phyloP scores from a whole-genome alignment of 495 filamentous ascomycete genomes.

The Cryomyces minteri region DNA sequence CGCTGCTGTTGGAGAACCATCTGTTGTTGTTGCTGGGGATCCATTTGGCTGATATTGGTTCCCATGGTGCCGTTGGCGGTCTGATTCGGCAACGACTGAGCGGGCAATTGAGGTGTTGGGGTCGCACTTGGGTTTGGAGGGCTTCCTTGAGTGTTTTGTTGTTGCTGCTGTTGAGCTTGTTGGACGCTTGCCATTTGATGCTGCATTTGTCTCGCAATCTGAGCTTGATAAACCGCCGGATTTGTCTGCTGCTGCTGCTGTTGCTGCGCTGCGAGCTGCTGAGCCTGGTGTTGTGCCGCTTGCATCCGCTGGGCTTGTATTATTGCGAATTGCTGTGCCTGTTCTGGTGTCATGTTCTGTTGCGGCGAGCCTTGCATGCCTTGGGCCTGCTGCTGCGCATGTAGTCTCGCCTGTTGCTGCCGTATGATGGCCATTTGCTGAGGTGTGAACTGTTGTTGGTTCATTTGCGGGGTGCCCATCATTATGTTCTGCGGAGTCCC shows the following conservation, averaged over 20 bases:
- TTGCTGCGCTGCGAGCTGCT: conserved; percentile 4
- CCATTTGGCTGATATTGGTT: background rate
- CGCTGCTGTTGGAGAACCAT: background rate
- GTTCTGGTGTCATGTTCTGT: background rate
- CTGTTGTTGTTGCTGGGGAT: background rate
- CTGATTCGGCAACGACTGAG: background rate
- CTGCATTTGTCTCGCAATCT: background rate
- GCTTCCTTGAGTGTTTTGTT: background rate
- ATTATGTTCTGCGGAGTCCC: conserved; percentile 34
- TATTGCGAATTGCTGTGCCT: background rate
- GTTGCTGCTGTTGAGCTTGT: conserved; percentile 1
- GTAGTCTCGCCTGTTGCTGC: conserved; percentile 8
- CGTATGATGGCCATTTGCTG: conserved; percentile 6
- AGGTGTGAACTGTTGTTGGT: conserved; percentile 8
- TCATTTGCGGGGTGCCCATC: conserved; percentile 13
- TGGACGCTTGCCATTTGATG: conserved; percentile 1
- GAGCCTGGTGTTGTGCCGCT: background rate
- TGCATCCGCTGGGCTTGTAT: background rate
- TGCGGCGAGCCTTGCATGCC: background rate
- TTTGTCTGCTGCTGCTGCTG: conserved; percentile 4
- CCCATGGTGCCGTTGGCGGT: background rate
- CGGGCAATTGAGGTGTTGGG: background rate
- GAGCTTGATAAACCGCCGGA: background rate
- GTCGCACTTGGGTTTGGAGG: background rate
- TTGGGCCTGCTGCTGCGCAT: conserved; percentile 8